Conservation (phyloP, 2,329 filamentous ascomycete genomes). For the Xylaria sp. region DNA sequence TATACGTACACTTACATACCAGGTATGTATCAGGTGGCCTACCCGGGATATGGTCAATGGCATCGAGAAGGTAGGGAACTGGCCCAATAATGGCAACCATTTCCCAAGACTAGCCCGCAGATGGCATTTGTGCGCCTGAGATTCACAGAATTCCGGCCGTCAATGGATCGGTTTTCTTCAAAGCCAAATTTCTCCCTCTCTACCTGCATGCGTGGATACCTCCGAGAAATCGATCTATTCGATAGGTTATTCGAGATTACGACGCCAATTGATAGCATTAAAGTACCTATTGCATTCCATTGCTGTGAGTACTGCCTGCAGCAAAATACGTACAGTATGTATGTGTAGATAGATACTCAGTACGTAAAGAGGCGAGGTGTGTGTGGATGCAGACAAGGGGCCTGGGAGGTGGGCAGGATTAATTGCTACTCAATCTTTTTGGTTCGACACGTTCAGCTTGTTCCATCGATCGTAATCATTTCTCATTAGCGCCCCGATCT, state of each 20-base stretch:
- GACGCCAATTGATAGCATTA: slow-evolving; percentile 10
- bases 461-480: slow-evolving; percentile 26
- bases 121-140: slow-evolving; percentile 9
- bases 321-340: neutral
- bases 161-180: slow-evolving; percentile 11
- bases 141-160: slow-evolving; percentile 6
- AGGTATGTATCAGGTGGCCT: neutral
- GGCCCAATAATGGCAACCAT: slow-evolving; percentile 1
- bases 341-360: neutral
- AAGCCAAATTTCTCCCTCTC: slow-evolving; percentile 14
- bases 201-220: slow-evolving; percentile 27
- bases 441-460: slow-evolving; percentile 24
- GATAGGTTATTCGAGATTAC: slow-evolving; percentile 16
- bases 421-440: slow-evolving; percentile 7
- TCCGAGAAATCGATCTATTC: slow-evolving; percentile 25
- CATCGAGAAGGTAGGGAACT: neutral
- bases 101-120: neutral
- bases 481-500: slow-evolving; percentile 23
- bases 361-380: neutral
- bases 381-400: slow-evolving; percentile 15
- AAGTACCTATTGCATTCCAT: neutral
- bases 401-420: neutral
- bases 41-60: slow-evolving; percentile 1
- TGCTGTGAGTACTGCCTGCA: neutral
- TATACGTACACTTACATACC: neutral